These are phyloP conservation scores for Aspergillus costaricaensis DNA, from an alignment of 2,329 filamentous ascomycete genomes.

Conservation along the genomic window DNA sequence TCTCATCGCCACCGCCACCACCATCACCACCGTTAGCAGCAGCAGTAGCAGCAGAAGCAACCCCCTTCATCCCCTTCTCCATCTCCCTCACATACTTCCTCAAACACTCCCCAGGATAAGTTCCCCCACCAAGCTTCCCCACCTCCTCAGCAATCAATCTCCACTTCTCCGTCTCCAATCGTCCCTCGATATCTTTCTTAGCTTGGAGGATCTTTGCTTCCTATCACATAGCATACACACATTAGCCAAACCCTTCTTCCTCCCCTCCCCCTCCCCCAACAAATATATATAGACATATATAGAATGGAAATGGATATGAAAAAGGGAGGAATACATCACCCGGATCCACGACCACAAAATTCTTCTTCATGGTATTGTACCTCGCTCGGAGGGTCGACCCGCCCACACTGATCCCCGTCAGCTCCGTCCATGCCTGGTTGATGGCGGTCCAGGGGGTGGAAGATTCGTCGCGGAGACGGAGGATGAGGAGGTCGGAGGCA, in stretches of 20 bases:
- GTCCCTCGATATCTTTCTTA: conserved; percentile 44
- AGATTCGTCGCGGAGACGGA: conserved; percentile 32
- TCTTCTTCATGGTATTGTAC: conserved; percentile 42
- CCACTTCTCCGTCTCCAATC: conserved; percentile 45
- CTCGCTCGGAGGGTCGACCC: conserved; percentile 41
- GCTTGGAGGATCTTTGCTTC: conserved; percentile 33
- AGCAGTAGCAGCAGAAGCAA: too few relatives aligned
- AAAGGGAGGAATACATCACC: conserved; percentile 33
- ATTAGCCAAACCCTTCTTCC: not conserved
- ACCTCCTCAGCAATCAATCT: conserved; percentile 36
- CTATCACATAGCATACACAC: conserved; percentile 14
- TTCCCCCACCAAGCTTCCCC: conserved; percentile 30
- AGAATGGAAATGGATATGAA: too few relatives aligned
- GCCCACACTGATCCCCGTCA: conserved; percentile 37
- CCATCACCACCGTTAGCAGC: too few relatives aligned
- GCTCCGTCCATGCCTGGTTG: conserved; percentile 21
- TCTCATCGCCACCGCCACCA: too few relatives aligned
- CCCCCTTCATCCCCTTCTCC: not conserved
- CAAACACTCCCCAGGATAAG: conserved; percentile 40
- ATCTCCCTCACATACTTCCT: conserved; percentile 36
- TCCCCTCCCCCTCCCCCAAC: not conserved
- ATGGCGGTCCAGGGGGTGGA: conserved; percentile 31
- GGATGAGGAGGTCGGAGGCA: conserved; percentile 27
- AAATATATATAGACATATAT: not conserved
- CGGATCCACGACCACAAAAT: conserved; percentile 39